Base-by-base conservation (phyloP, 2,329 filamentous ascomycete genomes). In the Colletotrichum liaoningense region DNA sequence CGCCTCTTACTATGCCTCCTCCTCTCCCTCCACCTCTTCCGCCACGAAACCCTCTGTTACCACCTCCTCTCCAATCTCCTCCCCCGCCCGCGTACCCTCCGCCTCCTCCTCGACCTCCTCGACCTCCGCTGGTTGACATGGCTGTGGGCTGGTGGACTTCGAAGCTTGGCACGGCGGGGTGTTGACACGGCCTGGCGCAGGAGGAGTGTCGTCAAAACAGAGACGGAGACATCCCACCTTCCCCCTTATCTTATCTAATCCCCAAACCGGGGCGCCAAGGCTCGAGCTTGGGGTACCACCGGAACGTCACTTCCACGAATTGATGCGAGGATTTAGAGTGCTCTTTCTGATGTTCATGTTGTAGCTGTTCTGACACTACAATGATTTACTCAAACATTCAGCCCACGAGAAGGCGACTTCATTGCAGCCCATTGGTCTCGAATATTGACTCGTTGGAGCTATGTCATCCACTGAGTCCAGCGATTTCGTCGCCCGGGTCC, bases 171-270 rank as follows among this genome's bases (percentile, higher is more conserved):
- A 30, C 19, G 46, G 28, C 28, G 62, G 55, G 66, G 55, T 55
- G 33, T 65, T 30, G 26, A 16, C 5, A 38, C 35, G 56, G 56
- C 28, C 56, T 46, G 66, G 33, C 35, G 49, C 60, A 64, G 7
- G 16, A 56, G 55, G 24, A 12, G 24, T 59, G 71, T 73, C 62
- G 71, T 73, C 56, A 71, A 73, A 73, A 73, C 67, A 73, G 59
- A 73, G 71, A 65, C 56, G 24, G 57, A 68, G 30, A 70, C 70
- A 71, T 63, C 71, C 67, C 71, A 66, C 71, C 8, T 66, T n/a
- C n/a, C 33, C 49, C 49, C 64, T 46, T 73, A 73, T 73, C 70
- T 73, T 73, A 73, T 73, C 71, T 73, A 62, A 73, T 73, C 56
- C 26, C 71, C 71, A 60, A 71, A 5, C 8, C 7, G 19, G 46